These are phyloP conservation scores for Adansonia grandidieri DNA, from an alignment of 441 rosid genomes.

Conservation along the genomic window DNA sequence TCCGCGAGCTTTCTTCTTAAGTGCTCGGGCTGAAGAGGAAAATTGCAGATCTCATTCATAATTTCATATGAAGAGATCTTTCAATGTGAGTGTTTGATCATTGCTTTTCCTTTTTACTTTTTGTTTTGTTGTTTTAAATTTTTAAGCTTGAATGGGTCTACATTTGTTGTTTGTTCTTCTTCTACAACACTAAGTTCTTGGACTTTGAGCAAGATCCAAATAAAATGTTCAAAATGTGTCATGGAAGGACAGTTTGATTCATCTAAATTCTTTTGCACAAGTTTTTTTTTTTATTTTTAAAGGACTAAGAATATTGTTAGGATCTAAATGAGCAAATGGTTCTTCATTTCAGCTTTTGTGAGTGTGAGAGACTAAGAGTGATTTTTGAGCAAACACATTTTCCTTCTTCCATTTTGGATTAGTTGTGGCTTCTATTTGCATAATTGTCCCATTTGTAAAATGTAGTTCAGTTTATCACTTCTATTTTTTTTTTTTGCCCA, in stretches of 20 bases:
- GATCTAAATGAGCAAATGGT: conserved; percentile 33
- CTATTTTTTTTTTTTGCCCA: background rate
- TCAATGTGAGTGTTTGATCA: conserved; percentile 58
- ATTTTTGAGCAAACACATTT: background rate
- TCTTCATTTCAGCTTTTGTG: background rate
- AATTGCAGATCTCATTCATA: conserved; percentile 63
- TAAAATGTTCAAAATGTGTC: conserved; percentile 10
- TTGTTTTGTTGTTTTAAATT: background rate
- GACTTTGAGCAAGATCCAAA: conserved; percentile 29
- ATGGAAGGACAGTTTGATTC: conserved; percentile 14
- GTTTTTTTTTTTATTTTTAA: too few species aligned
- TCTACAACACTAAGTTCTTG: background rate
- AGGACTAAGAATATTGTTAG: conserved; percentile 14
- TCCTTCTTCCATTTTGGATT: conserved; percentile 16
- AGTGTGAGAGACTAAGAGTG: conserved; percentile 6
- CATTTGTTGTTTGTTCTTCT: conserved; percentile 14
- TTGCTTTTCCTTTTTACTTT: conserved; percentile 12
- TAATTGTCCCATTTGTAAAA: conserved; percentile 31
- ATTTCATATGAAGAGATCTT: conserved; percentile 73
- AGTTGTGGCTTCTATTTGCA: conserved; percentile 24
- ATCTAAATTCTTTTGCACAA: conserved; percentile 20
- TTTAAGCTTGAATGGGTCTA: conserved; percentile 16
- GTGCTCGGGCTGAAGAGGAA: conserved; percentile 38
- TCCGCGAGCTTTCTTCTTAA: conserved; percentile 28
- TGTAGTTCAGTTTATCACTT: conserved; percentile 34